Evolutionary conservation across 192 early-diverging fungal species (phyloP).

Genomic region (Rhizoclosmatium globosum): DNA sequence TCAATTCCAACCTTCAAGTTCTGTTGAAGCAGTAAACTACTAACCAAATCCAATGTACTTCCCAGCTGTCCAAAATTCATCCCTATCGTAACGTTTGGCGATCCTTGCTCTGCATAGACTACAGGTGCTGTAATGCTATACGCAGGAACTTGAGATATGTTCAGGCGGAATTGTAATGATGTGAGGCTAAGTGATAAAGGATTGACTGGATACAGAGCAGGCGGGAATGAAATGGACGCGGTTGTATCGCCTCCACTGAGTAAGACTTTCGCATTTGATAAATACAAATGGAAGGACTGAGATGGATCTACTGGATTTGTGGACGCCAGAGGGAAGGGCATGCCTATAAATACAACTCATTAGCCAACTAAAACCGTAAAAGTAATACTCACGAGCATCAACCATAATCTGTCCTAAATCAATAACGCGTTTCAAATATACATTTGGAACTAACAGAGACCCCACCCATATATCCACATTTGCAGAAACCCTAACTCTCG

Average conservation of each 20-base stretch:
- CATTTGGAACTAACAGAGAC: background rate
- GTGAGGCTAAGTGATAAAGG: background rate
- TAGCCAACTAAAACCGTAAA: background rate
- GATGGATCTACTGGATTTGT: background rate
- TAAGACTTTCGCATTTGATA: background rate
- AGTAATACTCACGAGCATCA: background rate
- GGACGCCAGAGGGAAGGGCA: background rate
- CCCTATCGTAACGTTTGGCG: background rate
- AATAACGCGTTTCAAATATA: background rate
- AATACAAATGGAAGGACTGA: background rate
- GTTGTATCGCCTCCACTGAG: background rate
- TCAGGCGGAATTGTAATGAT: background rate
- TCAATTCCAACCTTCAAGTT: conserved; percentile 4
- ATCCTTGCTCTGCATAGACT: background rate
- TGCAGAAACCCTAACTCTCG: background rate
- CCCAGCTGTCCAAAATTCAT: background rate
- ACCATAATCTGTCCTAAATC: conserved; percentile 9
- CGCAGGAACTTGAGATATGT: background rate
- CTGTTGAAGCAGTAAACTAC: conserved; percentile 1
- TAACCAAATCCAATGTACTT: background rate
- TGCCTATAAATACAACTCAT: background rate
- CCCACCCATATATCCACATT: background rate
- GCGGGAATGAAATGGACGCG: background rate
- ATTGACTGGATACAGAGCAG: background rate
- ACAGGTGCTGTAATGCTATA: background rate